Evolutionary conservation across 768 basidiomycete species (phyloP).

Genomic region (Boletus subcaerulescens): DNA sequence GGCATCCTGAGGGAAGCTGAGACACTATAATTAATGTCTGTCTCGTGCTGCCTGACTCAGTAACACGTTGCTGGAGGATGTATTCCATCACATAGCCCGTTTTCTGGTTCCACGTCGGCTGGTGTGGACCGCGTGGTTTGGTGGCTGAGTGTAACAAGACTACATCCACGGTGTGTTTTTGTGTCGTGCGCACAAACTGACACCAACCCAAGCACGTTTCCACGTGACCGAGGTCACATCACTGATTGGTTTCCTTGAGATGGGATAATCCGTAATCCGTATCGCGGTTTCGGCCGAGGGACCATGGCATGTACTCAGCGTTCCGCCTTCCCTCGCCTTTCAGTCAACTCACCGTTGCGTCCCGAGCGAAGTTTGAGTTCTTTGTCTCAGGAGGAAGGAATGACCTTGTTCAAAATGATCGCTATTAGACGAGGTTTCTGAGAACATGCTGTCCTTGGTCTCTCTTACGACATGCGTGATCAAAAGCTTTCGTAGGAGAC

Average conservation of each 20-base stretch:
- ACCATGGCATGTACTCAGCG: too few species aligned
- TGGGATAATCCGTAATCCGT: conserved; percentile 1
- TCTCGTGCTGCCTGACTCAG: not conserved
- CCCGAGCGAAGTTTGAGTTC: not conserved
- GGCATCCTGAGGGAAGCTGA: conserved; percentile 1
- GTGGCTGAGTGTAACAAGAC: not conserved
- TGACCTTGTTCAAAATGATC: too few species aligned
- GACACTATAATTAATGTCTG: not conserved
- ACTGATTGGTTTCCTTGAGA: not conserved
- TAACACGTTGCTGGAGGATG: not conserved
- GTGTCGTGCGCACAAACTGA: not conserved
- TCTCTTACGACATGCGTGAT: not conserved
- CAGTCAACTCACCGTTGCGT: not conserved
- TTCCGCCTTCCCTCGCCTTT: too few species aligned
- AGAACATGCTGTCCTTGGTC: too few species aligned
- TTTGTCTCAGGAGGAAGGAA: not conserved
- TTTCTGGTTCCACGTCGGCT: not conserved
- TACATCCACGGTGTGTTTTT: too few species aligned
- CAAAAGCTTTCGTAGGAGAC: conserved; percentile 1
- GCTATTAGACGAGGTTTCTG: too few species aligned
- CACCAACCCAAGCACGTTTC: conserved; percentile 2
- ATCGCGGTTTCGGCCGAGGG: conserved; percentile 10
- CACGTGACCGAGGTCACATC: conserved; percentile 7
- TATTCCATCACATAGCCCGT: not conserved
- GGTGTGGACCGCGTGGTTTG: not conserved